Conservation (phyloP, 2,329 filamentous ascomycete species). For the Aureobasidium sp. region DNA sequence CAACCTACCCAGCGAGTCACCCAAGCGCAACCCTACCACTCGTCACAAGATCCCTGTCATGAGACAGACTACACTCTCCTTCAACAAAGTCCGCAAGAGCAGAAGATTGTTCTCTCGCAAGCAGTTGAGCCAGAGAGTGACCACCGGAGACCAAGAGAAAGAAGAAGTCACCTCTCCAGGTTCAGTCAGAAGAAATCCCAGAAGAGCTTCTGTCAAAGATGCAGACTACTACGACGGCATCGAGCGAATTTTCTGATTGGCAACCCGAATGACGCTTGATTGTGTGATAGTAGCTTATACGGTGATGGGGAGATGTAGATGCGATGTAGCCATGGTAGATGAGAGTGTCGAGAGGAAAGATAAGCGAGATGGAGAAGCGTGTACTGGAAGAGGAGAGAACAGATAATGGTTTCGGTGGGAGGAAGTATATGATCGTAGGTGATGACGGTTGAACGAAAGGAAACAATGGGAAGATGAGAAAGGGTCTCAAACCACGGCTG, state of each 20-base stretch:
- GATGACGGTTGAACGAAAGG: too few relatives aligned
- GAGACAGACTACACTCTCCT: neutral
- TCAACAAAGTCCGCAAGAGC: neutral
- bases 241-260: neutral
- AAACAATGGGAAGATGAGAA: neutral
- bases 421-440: too few relatives aligned
- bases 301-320: neutral
- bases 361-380: neutral
- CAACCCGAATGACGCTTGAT: too few relatives aligned
- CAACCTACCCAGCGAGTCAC: neutral
- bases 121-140: neutral
- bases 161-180: neutral
- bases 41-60: neutral
- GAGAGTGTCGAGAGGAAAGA: neutral
- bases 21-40: neutral
- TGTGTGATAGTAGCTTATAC: too few relatives aligned
- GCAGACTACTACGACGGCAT: neutral
- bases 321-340: too few relatives aligned
- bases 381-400: too few relatives aligned
- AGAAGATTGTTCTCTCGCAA: neutral
- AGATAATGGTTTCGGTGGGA: neutral
- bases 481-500: neutral
- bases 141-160: neutral
- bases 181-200: neutral
- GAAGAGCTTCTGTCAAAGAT: neutral